Conservation (phyloP, 108 stramenopile species). For the Nannochloropsis gaditana region DNA sequence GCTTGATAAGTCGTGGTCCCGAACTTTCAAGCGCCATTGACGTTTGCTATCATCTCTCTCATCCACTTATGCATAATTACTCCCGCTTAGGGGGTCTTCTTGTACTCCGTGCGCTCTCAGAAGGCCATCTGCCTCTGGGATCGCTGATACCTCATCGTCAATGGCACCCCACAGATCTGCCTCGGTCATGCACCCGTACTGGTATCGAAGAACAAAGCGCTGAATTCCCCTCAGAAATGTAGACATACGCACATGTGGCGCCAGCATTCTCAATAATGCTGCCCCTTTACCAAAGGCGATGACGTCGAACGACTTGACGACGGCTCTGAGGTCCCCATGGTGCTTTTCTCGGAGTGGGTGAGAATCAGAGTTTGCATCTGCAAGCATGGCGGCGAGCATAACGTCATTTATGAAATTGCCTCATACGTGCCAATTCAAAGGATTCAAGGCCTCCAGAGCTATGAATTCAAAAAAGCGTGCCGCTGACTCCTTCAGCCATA, state of each 20-base stretch:
- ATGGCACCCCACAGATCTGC: constrained; percentile 30
- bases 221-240: constrained; percentile 31
- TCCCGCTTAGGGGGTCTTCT: too few relatives aligned
- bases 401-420: constrained; percentile 42
- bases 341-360: constrained; percentile 42
- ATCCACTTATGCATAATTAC: too few relatives aligned
- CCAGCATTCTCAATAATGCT: constrained; percentile 42
- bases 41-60: too few relatives aligned
- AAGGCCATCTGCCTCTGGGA: too few relatives aligned
- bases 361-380: constrained; percentile 27
- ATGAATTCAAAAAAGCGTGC: constrained; percentile 43
- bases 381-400: constrained; percentile 25
- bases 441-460: constrained; percentile 39
- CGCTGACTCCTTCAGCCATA: constrained; percentile 48
- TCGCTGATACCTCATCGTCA: too few relatives aligned
- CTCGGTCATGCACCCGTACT: constrained; percentile 33
- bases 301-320: constrained; percentile 38
- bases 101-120: too few relatives aligned
- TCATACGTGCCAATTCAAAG: constrained; percentile 29
- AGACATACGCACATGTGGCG: constrained; percentile 24
- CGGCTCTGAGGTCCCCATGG: constrained; percentile 30
- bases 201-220: constrained; percentile 12
- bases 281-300: constrained; percentile 47
- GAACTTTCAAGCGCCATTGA: too few relatives aligned
- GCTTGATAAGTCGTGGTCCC: too few relatives aligned